A percentile compares a stretch with the other conserved stretches of the same genome.
Evolutionary conservation across 73 alveolate species (phyloP).

Genomic region (Paramecium sonneborni): DNA sequence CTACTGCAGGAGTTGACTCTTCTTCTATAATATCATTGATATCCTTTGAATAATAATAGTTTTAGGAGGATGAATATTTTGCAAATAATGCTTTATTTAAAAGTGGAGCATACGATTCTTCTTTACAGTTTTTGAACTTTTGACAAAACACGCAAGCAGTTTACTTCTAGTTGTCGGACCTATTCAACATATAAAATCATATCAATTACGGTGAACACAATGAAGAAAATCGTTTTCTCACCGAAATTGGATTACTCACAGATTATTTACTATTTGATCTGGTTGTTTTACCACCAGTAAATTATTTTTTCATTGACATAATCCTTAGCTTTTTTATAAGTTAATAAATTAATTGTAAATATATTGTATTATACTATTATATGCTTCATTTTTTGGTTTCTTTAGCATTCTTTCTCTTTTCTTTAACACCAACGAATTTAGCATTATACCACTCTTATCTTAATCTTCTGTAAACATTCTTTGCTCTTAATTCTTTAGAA

Average conservation of each 20-base stretch:
- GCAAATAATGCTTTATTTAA: conserved; percentile 62
- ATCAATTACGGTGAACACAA: conserved; percentile 17
- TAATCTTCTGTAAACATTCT: conserved; percentile 16
- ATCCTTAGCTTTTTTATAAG: background rate
- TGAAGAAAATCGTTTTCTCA: conserved; percentile 24
- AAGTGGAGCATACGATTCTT: conserved; percentile 51
- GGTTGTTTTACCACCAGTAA: conserved; percentile 13
- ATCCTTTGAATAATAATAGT: conserved; percentile 67
- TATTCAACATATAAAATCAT: background rate
- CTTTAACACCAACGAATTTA: conserved; percentile 47
- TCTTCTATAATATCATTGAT: conserved; percentile 62
- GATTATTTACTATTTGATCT: conserved; percentile 46
- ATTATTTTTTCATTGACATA: background rate
- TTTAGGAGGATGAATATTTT: conserved; percentile 64
- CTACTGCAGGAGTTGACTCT: conserved; percentile 59
- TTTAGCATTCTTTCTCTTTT: conserved; percentile 25
- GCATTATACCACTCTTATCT: conserved; percentile 58
- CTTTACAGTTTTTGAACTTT: conserved; percentile 32
- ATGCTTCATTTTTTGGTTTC: background rate
- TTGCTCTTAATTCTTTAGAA: conserved; percentile 47
- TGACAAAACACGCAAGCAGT: conserved; percentile 39
- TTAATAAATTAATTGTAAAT: background rate
- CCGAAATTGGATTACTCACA: background rate
- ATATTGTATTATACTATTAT: conserved; percentile 1
- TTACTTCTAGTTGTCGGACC: background rate